Evolutionary conservation across 2,329 filamentous ascomycete species (phyloP).

Genomic region (Colletotrichum echinochloae): DNA sequence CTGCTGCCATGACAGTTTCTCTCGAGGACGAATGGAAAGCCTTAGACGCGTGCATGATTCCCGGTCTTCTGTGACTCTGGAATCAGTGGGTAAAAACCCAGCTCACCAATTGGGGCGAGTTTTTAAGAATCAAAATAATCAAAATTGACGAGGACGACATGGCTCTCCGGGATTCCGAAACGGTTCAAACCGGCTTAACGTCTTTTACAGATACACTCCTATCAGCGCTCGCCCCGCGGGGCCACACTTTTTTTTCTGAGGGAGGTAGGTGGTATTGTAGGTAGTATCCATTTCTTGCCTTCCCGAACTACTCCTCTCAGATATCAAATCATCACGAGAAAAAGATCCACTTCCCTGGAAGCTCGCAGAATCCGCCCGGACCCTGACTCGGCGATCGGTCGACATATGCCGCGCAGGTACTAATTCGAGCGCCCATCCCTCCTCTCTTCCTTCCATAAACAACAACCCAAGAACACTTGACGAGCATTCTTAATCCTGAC

Average conservation of each 20-base stretch:
- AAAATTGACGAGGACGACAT: background rate
- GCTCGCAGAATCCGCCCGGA: slow-evolving; percentile 37
- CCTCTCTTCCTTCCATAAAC: slow-evolving; percentile 2
- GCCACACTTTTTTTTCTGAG: no score
- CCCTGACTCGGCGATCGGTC: slow-evolving; percentile 35
- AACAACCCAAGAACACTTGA: background rate
- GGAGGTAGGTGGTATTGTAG: background rate
- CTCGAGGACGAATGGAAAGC: background rate
- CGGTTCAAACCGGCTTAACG: background rate
- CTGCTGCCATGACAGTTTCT: slow-evolving; percentile 5
- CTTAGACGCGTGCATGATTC: background rate
- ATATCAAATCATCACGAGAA: slow-evolving; percentile 36
- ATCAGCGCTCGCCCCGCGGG: no score
- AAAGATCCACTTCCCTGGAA: slow-evolving; percentile 38
- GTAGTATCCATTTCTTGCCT: slow-evolving; percentile 8
- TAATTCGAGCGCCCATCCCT: slow-evolving; percentile 21
- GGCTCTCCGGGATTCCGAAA: slow-evolving; percentile 3
- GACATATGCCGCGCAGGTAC: slow-evolving; percentile 25
- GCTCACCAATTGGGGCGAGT: background rate
- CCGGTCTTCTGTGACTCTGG: background rate
- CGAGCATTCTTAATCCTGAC: no score
- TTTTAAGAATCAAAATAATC: background rate
- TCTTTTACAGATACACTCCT: no score
- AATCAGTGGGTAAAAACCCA: background rate
- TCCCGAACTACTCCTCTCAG: no score